Base-by-base conservation (phyloP, 1,139 yeast species). In the Pichia sp. region DNA sequence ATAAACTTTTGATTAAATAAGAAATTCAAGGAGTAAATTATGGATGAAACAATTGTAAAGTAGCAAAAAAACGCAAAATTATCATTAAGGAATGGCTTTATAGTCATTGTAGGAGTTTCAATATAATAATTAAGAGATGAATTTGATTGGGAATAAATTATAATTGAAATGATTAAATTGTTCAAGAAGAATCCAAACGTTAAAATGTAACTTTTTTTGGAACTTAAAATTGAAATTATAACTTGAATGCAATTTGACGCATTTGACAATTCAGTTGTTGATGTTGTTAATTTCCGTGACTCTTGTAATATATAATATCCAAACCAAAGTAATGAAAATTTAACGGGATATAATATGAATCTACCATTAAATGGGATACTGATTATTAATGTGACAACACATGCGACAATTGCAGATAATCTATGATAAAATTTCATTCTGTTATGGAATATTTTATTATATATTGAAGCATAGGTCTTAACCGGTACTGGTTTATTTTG, bases 81-180 rank as follows among this genome's bases (percentile, higher is more conserved):
- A 59, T 84, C 92, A 58, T 82, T 85, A 46, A 82, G 62, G 46
- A 74, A 70, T 1, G 85, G 82, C 50, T 71, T 72, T 46, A 75
- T 76, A 45, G 69, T 79, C 69, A 62, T 76, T 66, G 57, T 77
- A 59, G 65, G 74, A 52, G 57, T 55, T 13, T 61, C 59, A 36
- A 57, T 53, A 44, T 49, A 63, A 48, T 58, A 66, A 24, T 57
- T 53, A 41, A 59, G 61, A 22, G 48, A 55, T 2, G 61, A 49
- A 26, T 39, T 43, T 44, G 62, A 60, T 49, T 67, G 68, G 43
- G 70, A 52, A 57, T 61, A 63, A 46, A 66, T 54, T 53, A 70
- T 60, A 53, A 53, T 56, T 49, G 61, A 72, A 56, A 67, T 67
- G 13, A 68, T 57, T 20, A 60, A 58, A 6, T 75, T 68, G 15